These are phyloP conservation scores for Russula lepida DNA, from an alignment of 768 basidiomycete genomes.

Conservation along the genomic window DNA sequence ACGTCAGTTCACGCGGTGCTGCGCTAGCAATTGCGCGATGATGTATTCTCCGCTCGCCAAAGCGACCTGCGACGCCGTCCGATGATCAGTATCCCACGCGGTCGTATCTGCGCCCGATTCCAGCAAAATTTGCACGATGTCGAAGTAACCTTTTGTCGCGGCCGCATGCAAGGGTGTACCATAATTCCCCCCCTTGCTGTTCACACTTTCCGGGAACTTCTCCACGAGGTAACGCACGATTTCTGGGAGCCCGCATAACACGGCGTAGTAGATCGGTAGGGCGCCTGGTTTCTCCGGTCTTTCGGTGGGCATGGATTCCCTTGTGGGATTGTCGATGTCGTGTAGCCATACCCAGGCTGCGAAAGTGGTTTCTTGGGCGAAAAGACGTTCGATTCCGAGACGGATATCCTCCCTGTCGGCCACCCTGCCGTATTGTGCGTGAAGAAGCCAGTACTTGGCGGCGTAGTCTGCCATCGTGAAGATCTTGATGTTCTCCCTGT, in stretches of 20 bases:
- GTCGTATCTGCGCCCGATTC: not conserved
- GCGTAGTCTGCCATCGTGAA: slow-evolving; percentile 14
- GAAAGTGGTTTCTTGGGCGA: not conserved
- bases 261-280: slow-evolving; percentile 9
- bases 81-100: not conserved
- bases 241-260: slow-evolving; percentile 2
- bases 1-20: not conserved
- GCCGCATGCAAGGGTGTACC: slow-evolving; percentile 4
- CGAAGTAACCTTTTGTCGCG: not conserved
- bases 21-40: slow-evolving; percentile 4
- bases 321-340: slow-evolving; percentile 9
- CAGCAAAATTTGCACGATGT: slow-evolving; percentile 1
- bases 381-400: slow-evolving; percentile 12
- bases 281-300: not conserved
- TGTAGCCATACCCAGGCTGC: slow-evolving; percentile 8
- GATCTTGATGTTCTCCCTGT: slow-evolving; percentile 7
- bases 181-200: not conserved
- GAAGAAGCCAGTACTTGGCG: slow-evolving; percentile 1
- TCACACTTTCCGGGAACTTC: not conserved
- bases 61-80: slow-evolving; percentile 11
- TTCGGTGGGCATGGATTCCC: slow-evolving; percentile 1
- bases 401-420: slow-evolving; percentile 3
- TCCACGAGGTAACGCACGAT: slow-evolving; percentile 4
- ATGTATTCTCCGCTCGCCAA: not conserved
- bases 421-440: not conserved